These are phyloP conservation scores for Fusarium bactridioides DNA, from an alignment of 2,329 filamentous ascomycete species.

Conservation along the genomic window DNA sequence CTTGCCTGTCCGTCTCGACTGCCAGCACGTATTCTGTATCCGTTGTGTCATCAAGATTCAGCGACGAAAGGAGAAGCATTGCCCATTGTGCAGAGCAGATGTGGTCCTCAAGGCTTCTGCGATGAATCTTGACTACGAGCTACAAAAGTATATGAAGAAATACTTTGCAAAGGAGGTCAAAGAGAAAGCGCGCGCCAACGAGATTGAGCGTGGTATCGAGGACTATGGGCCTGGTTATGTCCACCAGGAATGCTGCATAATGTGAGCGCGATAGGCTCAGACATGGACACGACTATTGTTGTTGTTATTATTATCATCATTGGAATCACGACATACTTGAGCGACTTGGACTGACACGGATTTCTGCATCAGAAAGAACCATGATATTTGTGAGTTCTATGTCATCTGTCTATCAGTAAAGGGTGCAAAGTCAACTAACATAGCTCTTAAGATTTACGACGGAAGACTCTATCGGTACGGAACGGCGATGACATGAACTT, in stretches of 20 bases:
- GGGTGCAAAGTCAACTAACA: slow-evolving; percentile 6
- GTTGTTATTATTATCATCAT: neutral
- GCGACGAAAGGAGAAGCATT: slow-evolving; percentile 70
- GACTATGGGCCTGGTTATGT: slow-evolving; percentile 73
- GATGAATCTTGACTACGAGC: slow-evolving; percentile 74
- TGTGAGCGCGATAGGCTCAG: slow-evolving; percentile 53
- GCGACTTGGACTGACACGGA: neutral
- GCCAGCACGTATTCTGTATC: slow-evolving; percentile 83
- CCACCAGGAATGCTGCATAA: slow-evolving; percentile 65
- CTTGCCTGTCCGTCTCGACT: slow-evolving; percentile 79
- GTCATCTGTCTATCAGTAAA: neutral
- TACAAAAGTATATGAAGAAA: slow-evolving; percentile 74
- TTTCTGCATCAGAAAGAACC: neutral
- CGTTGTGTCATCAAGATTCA: slow-evolving; percentile 84
- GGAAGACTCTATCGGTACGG: neutral
- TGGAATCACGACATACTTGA: neutral
- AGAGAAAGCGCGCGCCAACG: slow-evolving; percentile 74
- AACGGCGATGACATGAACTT: neutral
- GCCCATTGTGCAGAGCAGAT: slow-evolving; percentile 78
- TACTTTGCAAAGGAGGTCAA: slow-evolving; percentile 79
- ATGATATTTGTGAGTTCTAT: slow-evolving; percentile 7
- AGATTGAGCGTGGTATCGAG: slow-evolving; percentile 77
- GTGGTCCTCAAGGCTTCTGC: slow-evolving; percentile 73
- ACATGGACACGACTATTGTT: neutral
- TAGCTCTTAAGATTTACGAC: neutral